Percentiles rank a stretch among this genome's conserved stretches.
These are phyloP conservation scores for Leishmania gerbilli DNA, from an alignment of 208 protist species.

Conservation along the genomic window DNA sequence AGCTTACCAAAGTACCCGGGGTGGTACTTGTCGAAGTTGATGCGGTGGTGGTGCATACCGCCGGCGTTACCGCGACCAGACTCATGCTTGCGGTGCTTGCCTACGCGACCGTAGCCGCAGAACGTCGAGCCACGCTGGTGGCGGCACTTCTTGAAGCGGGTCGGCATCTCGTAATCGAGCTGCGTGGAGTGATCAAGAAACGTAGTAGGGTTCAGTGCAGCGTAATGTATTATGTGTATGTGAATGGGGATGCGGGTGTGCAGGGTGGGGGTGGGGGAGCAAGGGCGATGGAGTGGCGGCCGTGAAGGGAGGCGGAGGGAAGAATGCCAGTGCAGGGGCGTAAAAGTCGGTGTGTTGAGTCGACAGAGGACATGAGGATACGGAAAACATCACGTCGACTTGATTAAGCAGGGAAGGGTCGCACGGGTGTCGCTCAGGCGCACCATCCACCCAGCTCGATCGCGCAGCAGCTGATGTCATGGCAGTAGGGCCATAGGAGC, in stretches of 20 bases:
- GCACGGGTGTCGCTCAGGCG: not conserved
- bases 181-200: not conserved
- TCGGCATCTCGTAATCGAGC: conserved; percentile 64
- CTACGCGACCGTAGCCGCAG: conserved; percentile 93
- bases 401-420: not conserved
- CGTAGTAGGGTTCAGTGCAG: not conserved
- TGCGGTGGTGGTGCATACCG: conserved; percentile 99
- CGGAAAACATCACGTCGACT: not conserved
- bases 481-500: not conserved
- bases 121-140: conserved; percentile 93
- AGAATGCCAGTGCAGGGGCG: not conserved
- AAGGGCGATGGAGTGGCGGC: not conserved
- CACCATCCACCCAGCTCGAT: not conserved
- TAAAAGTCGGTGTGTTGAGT: conserved; percentile 2
- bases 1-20: conserved; percentile 99
- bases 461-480: not conserved
- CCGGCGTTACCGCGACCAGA: conserved; percentile 99
- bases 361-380: not conserved
- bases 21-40: conserved; percentile 99
- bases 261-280: not conserved
- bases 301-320: not conserved
- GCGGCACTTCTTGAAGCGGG: conserved; percentile 92
- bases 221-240: not conserved
- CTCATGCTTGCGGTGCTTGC: conserved; percentile 99
- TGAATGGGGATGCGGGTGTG: not conserved